Conservation (phyloP, 2,329 filamentous ascomycete species). For the Juglanconis juglandina region DNA sequence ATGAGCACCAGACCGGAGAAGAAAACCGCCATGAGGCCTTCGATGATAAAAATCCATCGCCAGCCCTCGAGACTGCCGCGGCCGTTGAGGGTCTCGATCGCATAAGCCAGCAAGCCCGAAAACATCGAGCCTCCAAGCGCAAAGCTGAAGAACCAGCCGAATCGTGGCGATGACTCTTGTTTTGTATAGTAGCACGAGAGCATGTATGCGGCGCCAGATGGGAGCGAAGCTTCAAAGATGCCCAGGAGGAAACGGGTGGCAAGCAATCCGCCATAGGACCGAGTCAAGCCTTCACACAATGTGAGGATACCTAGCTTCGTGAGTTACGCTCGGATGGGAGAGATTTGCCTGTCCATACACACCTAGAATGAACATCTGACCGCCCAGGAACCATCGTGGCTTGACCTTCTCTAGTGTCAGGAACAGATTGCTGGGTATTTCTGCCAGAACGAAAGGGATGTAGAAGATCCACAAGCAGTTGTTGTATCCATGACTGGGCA, state of each 20-base stretch:
- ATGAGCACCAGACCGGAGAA: constrained; percentile 21
- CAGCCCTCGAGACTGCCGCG: constrained; percentile 36
- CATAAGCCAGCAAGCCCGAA: constrained; percentile 41
- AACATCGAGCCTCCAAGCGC: constrained; percentile 35
- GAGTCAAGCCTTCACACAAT: constrained; percentile 38
- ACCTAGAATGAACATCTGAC: constrained; percentile 40
- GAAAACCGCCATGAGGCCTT: constrained; percentile 25
- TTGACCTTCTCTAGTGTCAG: constrained; percentile 35
- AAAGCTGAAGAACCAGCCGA: constrained; percentile 33
- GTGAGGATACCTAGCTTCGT: constrained; percentile 33
- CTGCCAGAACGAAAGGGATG: constrained; percentile 41
- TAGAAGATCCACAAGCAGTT: constrained; percentile 42
- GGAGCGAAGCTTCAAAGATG: constrained; percentile 22
- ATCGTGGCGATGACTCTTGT: constrained; percentile 24
- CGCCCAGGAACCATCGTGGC: constrained; percentile 35
- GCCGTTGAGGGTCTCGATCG: constrained; percentile 37
- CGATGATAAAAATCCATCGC: constrained; percentile 46
- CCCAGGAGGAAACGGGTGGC: constrained; percentile 21
- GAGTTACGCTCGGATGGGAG: neutral
- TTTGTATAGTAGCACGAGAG: constrained; percentile 29
- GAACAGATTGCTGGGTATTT: constrained; percentile 45
- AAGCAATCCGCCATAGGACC: constrained; percentile 35
- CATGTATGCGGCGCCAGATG: constrained; percentile 29
- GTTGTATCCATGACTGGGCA: constrained; percentile 40
- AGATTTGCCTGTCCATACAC: constrained; percentile 6